phyloP scores from a whole-genome alignment of 2,329 filamentous ascomycete genomes.

The Cordyceps pruinosa region DNA sequence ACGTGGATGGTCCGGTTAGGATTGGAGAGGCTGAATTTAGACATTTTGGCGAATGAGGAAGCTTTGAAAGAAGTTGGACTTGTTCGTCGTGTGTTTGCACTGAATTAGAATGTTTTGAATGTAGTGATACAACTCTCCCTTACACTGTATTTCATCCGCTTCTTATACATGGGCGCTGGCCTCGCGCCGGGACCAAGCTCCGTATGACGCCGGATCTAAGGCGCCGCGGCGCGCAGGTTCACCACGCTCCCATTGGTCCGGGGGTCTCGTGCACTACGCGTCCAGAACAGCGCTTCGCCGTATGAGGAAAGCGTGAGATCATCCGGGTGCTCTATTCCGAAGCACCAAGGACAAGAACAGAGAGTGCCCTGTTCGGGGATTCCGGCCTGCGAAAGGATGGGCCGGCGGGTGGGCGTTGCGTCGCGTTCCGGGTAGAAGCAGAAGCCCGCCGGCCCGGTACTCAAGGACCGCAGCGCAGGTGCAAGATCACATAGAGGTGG shows the following conservation, averaged over 20 bases:
- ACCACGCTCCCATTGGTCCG: neutral
- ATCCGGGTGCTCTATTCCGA: neutral
- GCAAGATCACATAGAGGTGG: too few relatives aligned
- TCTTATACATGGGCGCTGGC: constrained; percentile 9
- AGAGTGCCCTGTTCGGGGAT: neutral
- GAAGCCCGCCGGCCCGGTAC: too few relatives aligned
- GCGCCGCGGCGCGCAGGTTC: neutral
- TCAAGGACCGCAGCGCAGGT: too few relatives aligned
- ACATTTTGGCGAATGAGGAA: neutral
- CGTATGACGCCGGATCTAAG: constrained; percentile 1
- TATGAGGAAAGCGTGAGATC: neutral
- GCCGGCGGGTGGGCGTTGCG: too few relatives aligned
- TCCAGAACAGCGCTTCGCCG: neutral
- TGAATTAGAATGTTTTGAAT: neutral
- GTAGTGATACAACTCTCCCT: neutral
- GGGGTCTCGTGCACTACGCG: neutral
- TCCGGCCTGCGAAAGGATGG: too few relatives aligned
- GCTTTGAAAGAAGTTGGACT: neutral
- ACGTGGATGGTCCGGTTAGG: constrained; percentile 21
- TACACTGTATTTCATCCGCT: neutral
- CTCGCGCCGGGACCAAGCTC: neutral
- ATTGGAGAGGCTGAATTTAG: constrained; percentile 19
- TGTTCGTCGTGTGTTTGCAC: neutral
- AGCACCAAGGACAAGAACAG: neutral
- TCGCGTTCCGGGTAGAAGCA: too few relatives aligned